Evolutionary conservation across 345 rosid genomes (phyloP).

Genomic region (Luvunga scandens): DNA sequence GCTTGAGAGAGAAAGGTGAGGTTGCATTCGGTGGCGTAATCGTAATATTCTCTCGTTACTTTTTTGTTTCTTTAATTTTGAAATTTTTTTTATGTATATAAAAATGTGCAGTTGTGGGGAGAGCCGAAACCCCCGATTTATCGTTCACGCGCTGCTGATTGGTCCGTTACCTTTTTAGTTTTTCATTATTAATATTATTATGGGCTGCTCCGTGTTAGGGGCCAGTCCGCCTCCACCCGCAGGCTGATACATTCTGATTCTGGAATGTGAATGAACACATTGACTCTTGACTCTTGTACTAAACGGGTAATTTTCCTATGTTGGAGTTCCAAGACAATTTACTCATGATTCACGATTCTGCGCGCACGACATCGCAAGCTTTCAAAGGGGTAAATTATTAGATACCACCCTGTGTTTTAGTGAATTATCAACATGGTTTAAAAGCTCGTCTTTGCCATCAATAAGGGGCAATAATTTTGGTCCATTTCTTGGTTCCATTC

Average conservation of each 20-base stretch:
- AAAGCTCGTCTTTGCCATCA: neutral
- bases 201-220: too few species aligned
- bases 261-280: neutral
- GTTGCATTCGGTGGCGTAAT: slow-evolving; percentile 24
- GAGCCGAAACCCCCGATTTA: slow-evolving; percentile 1
- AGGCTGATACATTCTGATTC: neutral
- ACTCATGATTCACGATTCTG: too few species aligned
- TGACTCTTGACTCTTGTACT: neutral
- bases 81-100: neutral
- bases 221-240: too few species aligned
- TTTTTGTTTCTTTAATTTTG: neutral
- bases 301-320: neutral
- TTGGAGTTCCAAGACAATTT: neutral
- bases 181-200: too few species aligned
- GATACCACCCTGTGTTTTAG: neutral
- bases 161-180: neutral
- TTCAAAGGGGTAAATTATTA: neutral
- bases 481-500: too few species aligned
- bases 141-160: slow-evolving; percentile 14
- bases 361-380: neutral
- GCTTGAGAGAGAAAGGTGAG: slow-evolving; percentile 26
- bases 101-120: neutral
- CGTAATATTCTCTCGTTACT: slow-evolving; percentile 15
- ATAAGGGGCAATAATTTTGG: too few species aligned
- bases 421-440: neutral